A percentile compares a stretch with the other conserved stretches of the same genome.
Evolutionary conservation across 2,329 filamentous ascomycete genomes (phyloP).

Genomic region (Claviceps sp.): DNA sequence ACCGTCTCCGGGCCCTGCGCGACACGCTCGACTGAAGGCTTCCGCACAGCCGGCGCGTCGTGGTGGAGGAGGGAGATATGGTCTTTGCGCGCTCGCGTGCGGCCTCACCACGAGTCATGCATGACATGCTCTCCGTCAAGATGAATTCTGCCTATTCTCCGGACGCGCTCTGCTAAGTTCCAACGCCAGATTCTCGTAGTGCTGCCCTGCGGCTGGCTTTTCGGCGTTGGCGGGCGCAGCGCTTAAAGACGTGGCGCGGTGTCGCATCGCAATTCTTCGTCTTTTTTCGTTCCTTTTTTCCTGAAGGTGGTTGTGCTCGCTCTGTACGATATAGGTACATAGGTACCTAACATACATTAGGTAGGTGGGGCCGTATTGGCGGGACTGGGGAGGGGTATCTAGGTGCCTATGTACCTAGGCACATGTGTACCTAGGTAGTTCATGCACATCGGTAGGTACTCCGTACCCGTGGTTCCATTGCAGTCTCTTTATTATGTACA

Average conservation of each 20-base stretch:
- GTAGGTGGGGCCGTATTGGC: too few species aligned
- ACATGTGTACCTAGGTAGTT: too few species aligned
- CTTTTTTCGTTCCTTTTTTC: too few species aligned
- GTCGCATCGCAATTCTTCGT: too few species aligned
- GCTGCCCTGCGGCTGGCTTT: neutral
- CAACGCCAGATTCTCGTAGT: neutral
- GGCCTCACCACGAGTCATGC: constrained; percentile 3
- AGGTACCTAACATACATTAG: too few species aligned
- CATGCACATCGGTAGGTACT: too few species aligned
- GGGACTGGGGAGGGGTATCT: too few species aligned
- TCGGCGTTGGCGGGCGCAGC: neutral
- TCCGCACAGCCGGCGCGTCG: constrained; percentile 8
- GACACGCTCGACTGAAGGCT: constrained; percentile 5
- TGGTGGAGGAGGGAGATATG: constrained; percentile 5
- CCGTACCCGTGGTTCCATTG: too few species aligned
- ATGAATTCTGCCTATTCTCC: neutral
- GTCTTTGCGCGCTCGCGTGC: neutral
- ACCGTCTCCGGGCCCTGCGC: neutral
- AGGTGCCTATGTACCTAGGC: too few species aligned
- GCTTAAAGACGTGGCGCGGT: neutral
- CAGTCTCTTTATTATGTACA: too few species aligned
- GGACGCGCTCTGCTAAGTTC: neutral
- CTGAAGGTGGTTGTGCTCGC: too few species aligned
- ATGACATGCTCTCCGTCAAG: neutral
- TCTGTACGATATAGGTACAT: too few species aligned